Conservation (phyloP, 495 filamentous ascomycete genomes). For the Talaromyces borbonicus region DNA sequence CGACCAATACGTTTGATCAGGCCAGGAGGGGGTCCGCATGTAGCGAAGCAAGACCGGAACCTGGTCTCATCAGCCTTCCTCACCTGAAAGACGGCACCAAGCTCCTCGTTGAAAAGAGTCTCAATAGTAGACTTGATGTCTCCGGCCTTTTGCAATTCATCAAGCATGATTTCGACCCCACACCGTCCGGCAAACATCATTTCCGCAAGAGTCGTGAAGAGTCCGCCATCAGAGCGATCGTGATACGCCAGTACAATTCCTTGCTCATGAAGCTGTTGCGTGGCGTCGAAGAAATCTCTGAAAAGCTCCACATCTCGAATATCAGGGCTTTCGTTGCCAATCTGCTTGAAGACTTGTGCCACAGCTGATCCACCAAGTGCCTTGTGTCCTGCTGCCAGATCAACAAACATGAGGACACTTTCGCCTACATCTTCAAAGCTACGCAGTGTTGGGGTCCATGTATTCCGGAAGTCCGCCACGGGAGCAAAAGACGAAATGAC, state of each 20-base stretch:
- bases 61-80: conserved; percentile 70
- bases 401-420: conserved; percentile 81
- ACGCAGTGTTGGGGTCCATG: conserved; percentile 87
- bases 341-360: conserved; percentile 81
- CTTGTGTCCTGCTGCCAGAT: conserved; percentile 68
- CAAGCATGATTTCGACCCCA: conserved; percentile 76
- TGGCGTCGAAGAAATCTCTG: conserved; percentile 86
- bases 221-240: conserved; percentile 85
- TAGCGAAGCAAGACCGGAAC: conserved; percentile 86
- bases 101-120: conserved; percentile 87
- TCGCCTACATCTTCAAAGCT: conserved; percentile 81
- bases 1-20: conserved; percentile 75
- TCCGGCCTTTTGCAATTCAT: conserved; percentile 48
- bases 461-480: conserved; percentile 67
- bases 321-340: conserved; percentile 78
- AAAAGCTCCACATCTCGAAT: conserved; percentile 71
- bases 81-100: conserved; percentile 96
- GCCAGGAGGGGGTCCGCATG: conserved; percentile 73
- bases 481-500: conserved; percentile 84
- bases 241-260: conserved; percentile 91
- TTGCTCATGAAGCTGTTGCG: conserved; percentile 74
- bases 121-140: conserved; percentile 56
- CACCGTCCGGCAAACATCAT: conserved; percentile 98
- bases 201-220: conserved; percentile 85
- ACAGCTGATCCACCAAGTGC: conserved; percentile 86